These are phyloP conservation scores for Aspergillus pseudotamarii DNA, from an alignment of 2,329 filamentous ascomycete species.

Conservation along the genomic window DNA sequence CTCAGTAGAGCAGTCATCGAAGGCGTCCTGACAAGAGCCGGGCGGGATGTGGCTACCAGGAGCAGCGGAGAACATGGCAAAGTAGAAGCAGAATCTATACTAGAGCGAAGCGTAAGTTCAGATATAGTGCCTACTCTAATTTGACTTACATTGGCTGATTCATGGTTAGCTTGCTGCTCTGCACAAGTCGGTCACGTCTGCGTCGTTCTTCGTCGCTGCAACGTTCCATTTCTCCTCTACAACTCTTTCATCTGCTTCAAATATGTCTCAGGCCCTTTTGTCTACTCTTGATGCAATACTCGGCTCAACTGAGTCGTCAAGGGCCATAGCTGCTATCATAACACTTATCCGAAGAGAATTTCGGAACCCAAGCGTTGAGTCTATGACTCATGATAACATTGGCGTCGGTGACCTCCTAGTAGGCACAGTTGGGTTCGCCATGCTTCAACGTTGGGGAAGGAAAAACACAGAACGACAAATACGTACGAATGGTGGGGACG, in stretches of 20 bases:
- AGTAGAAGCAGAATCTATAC: constrained; percentile 46
- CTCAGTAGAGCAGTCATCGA: constrained; percentile 50
- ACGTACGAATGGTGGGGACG: constrained; percentile 45
- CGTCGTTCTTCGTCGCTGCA: constrained; percentile 51
- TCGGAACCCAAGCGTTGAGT: constrained; percentile 36
- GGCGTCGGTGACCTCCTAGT: constrained; percentile 48
- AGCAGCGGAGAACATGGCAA: constrained; percentile 52
- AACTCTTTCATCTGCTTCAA: constrained; percentile 45
- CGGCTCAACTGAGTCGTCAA: constrained; percentile 52
- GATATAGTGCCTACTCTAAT: background rate
- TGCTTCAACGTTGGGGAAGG: constrained; percentile 51
- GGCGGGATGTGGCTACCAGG: constrained; percentile 45
- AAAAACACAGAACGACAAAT: constrained; percentile 47
- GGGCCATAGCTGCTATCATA: constrained; percentile 52
- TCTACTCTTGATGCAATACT: constrained; percentile 51
- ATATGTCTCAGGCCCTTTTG: constrained; percentile 47
- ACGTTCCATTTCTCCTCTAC: constrained; percentile 50
- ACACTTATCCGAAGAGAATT: constrained; percentile 51
- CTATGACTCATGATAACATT: constrained; percentile 41
- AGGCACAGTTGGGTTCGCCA: constrained; percentile 48
- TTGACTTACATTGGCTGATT: constrained; percentile 10
- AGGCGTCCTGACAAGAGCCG: constrained; percentile 46
- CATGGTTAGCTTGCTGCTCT: constrained; percentile 43
- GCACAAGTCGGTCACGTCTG: constrained; percentile 49
- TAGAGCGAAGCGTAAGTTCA: constrained; percentile 49